Base-by-base conservation (phyloP, 1,139 yeast species). In the Kodamaea plutei region DNA sequence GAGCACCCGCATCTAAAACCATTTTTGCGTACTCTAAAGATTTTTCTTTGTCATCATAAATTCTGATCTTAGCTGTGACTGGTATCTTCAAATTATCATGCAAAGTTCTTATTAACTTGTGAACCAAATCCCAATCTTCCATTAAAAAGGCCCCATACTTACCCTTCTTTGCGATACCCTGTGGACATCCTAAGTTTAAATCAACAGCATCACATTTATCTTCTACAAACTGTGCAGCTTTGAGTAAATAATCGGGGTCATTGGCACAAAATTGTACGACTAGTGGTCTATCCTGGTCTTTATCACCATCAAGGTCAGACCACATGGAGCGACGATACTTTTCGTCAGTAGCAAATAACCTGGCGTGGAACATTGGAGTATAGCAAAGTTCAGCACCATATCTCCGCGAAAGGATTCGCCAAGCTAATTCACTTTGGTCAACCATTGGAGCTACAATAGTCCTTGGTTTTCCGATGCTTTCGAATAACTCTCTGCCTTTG, bases 381-480 rank as follows among this genome's bases (percentile, higher is more conserved):
- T 89, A 93, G 48, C 96, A 87, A 24, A 93, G 63, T 4, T 89
- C 85, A 0, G 98, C 98, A 1, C 98, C 99, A 50, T 89, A 82
- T 41, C 74, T 69, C 38, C 97, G 69, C 2, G 95, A 84, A 12
- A 93, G 61, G 11, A 87, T 73, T 45, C 99, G 72, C 97, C 98
- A 93, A 1, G 96, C 98, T 18, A 91, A 69, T 50, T 93, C 98
- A 3, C 91, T 79, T 45, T 88, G 97, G 56, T 93, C 98, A 8
- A 93, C 99, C 97, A 93, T 91, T 2, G 99, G 99, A 1, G 97
- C 98, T 15, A 93, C 94, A 11, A 93, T 79, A 39, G 84, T 84
- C 33, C 69, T 75, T 1, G 98, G 98, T 14, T 61, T 49, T 0
- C 94, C 94, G 10, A 91, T 62, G 9, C 73, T 60, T 31, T 83